These are phyloP conservation scores for Castanea sativa DNA, from an alignment of 306 rosid genomes.

Conservation along the genomic window DNA sequence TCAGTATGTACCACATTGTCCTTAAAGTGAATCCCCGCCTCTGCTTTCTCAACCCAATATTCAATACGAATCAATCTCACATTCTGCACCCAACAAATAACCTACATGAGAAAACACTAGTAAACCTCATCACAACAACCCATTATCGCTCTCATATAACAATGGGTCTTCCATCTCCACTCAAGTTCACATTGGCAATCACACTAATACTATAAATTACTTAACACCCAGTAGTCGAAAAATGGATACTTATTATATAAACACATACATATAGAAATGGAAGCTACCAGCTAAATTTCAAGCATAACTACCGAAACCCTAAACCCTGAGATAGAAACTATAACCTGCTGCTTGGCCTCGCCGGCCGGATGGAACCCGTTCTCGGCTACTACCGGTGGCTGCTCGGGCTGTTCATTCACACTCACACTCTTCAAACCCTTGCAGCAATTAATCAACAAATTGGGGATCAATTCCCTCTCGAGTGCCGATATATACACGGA, in stretches of 20 bases:
- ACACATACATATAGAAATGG: not conserved
- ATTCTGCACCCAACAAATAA: conserved; percentile 87
- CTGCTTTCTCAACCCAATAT: conserved; percentile 89
- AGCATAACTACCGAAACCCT: not conserved
- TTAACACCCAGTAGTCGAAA: not conserved
- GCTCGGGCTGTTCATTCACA: conserved; percentile 53
- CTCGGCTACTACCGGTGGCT: conserved; percentile 37
- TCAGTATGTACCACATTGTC: conserved; percentile 67
- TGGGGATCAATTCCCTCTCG: conserved; percentile 73
- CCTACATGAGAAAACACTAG: conserved; percentile 70
- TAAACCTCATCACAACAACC: conserved; percentile 46
- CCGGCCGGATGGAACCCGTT: conserved; percentile 59
- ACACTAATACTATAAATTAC: not conserved
- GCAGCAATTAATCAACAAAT: conserved; percentile 82
- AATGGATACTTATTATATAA: not conserved
- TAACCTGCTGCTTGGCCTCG: conserved; percentile 91
- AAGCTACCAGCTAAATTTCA: not conserved
- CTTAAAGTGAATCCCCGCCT: conserved; percentile 68
- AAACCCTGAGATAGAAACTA: conserved; percentile 28
- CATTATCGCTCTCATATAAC: not conserved
- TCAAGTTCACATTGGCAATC: not conserved
- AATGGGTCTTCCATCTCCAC: not conserved
- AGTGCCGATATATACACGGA: conserved; percentile 61
- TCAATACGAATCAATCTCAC: conserved; percentile 76
- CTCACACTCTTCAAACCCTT: conserved; percentile 58